Percentiles rank a stretch among this genome's conserved stretches.
Conservation (phyloP, 305 asterid genomes). For the Plantago coronopus region DNA sequence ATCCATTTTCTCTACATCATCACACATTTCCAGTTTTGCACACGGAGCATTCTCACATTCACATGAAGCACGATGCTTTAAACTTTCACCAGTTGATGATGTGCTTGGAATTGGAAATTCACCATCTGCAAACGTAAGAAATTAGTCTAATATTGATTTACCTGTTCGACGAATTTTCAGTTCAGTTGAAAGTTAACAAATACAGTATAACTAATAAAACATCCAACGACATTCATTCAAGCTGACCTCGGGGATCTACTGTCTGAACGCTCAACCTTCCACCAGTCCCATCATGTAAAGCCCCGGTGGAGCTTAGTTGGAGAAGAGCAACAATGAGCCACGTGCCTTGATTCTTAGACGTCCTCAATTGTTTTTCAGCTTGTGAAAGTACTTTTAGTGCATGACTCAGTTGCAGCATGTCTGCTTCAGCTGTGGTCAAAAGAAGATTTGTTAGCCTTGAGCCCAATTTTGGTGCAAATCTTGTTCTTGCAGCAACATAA, state of each 20-base stretch:
- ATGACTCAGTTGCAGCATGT: slow-evolving; percentile 58
- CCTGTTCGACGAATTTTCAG: neutral
- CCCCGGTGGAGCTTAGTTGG: slow-evolving; percentile 54
- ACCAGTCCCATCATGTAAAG: slow-evolving; percentile 38
- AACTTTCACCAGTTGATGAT: slow-evolving; percentile 63
- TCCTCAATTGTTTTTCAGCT: slow-evolving; percentile 73
- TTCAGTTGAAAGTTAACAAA: neutral
- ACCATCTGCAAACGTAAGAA: slow-evolving; percentile 39
- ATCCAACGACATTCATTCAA: neutral
- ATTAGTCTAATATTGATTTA: neutral
- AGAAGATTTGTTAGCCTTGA: no score
- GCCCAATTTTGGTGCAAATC: no score
- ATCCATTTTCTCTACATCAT: slow-evolving; percentile 41
- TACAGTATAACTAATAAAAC: neutral
- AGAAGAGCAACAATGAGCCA: slow-evolving; percentile 90
- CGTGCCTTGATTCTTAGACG: slow-evolving; percentile 70
- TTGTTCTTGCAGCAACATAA: no score
- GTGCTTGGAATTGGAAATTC: slow-evolving; percentile 58
- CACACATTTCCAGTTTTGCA: slow-evolving; percentile 31
- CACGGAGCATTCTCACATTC: slow-evolving; percentile 36
- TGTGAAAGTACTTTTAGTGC: slow-evolving; percentile 75
- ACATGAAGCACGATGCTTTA: slow-evolving; percentile 45
- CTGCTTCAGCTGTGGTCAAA: slow-evolving; percentile 54
- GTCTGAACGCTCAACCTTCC: slow-evolving; percentile 43
- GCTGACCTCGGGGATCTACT: slow-evolving; percentile 54